Base-by-base conservation (phyloP, 495 filamentous ascomycete species). In the Thermothielavioides terrestris region DNA sequence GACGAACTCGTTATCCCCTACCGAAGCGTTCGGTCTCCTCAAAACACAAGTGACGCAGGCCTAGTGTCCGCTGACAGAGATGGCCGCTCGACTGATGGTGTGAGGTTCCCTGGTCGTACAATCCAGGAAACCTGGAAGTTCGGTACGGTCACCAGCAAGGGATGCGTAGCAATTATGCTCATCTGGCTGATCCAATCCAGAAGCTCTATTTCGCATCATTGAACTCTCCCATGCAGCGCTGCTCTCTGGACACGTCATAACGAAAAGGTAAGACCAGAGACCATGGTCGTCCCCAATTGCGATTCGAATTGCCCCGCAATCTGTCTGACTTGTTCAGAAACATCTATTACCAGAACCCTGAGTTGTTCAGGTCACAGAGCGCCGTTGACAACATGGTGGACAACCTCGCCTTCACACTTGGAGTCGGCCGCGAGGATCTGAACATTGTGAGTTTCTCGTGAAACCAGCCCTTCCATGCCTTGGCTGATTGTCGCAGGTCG, bases 261-360 rank as follows among this genome's bases (percentile, higher is more conserved):
- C 86, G 0, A 94, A 91, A 68, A 82, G 89, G 89, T 90, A 38
- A 27, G 55, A 47, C 4, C 11, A n/a, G n/a, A n/a, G n/a, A n/a
- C n/a, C n/a, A n/a, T n/a, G n/a, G n/a, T n/a, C n/a, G n/a, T n/a
- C n/a, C n/a, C n/a, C n/a, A n/a, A n/a, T n/a, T n/a, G n/a, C n/a
- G n/a, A n/a, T n/a, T n/a, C n/a, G n/a, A n/a, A n/a, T n/a, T n/a
- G n/a, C n/a, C n/a, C n/a, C n/a, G n/a, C n/a, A n/a, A n/a, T n/a
- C n/a, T 30, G 27, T 5, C 25, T 37, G 8, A 25, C 28, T 5
- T 32, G 27, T n/a, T 14, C 47, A 94, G 92, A 57, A 89, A 92
- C 52, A 86, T 98, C 12, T 98, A 87, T 66, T 98, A 98, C 62
- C 83, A 85, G 47, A 79, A 95, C 56, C 82, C 86, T 0, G 76